Conservation (phyloP, 176 grass and related monocot genomes). For the Oryza australiensis region DNA sequence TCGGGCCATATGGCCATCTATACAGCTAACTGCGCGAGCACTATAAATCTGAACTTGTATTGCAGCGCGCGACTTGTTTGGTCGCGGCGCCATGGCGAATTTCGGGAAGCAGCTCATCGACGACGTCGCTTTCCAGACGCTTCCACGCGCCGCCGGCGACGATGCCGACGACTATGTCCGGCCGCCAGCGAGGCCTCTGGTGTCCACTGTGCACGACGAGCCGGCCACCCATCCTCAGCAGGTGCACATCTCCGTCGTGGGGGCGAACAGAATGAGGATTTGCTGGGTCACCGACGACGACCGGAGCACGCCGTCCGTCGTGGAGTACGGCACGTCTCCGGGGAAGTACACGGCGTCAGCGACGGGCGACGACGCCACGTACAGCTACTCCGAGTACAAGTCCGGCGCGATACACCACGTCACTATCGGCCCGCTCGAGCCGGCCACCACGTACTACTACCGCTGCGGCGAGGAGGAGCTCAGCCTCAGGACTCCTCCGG, state of each 20-base stretch:
- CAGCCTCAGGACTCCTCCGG: constrained; percentile 72
- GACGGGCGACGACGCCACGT: constrained; percentile 45
- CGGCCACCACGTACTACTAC: constrained; percentile 74
- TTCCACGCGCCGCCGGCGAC: not conserved
- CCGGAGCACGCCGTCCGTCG: constrained; percentile 29
- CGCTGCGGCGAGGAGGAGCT: constrained; percentile 56
- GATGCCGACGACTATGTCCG: constrained; percentile 47
- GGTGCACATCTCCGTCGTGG: constrained; percentile 58
- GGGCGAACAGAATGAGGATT: constrained; percentile 44
- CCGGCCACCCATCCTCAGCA: constrained; percentile 58
- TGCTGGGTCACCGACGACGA: constrained; percentile 61
- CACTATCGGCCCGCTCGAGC: constrained; percentile 58
- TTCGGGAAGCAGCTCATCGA: constrained; percentile 52
- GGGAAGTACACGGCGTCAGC: constrained; percentile 26
- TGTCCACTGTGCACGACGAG: constrained; percentile 36
- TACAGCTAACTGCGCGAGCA: no score
- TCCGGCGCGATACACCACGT: constrained; percentile 82
- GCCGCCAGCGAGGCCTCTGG: constrained; percentile 46
- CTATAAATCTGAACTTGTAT: no score
- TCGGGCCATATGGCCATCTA: no score
- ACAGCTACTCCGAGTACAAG: constrained; percentile 58
- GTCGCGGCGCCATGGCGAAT: constrained; percentile 35
- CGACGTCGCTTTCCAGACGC: constrained; percentile 30
- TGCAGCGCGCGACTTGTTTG: constrained; percentile 3
- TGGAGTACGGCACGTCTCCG: constrained; percentile 56